Conservation (phyloP, 2,329 filamentous ascomycete genomes). For the Huntiella bhutanensis region DNA sequence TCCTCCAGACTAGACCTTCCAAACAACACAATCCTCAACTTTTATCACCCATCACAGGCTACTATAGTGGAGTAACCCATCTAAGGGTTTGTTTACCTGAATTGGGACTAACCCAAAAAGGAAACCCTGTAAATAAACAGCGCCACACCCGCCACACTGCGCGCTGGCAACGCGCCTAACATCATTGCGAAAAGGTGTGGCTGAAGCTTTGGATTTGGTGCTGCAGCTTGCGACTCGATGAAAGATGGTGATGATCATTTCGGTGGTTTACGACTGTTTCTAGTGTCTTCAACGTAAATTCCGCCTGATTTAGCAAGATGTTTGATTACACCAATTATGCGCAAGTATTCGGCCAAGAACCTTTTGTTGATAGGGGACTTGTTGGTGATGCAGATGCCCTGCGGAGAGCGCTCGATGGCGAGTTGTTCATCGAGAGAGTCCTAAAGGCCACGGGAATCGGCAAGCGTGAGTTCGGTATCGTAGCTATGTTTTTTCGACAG, state of each 20-base stretch:
- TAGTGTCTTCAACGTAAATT: too few relatives aligned
- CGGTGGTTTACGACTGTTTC: too few relatives aligned
- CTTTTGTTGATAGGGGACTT: slow-evolving; percentile 38
- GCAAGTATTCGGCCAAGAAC: slow-evolving; percentile 42
- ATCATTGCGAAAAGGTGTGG: slow-evolving; percentile 1
- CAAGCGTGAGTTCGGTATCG: slow-evolving; percentile 33
- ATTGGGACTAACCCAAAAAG: slow-evolving; percentile 5
- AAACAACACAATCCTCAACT: too few relatives aligned
- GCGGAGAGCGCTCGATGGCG: slow-evolving; percentile 48
- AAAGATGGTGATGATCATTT: too few relatives aligned
- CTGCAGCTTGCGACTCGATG: background rate
- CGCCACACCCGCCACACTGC: slow-evolving; percentile 6
- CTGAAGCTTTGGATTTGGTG: slow-evolving; percentile 5
- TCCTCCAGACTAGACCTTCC: too few relatives aligned
- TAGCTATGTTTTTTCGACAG: too few relatives aligned
- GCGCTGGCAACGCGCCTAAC: background rate
- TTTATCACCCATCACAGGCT: too few relatives aligned
- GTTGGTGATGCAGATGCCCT: slow-evolving; percentile 45
- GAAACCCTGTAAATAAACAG: slow-evolving; percentile 8
- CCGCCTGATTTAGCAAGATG: slow-evolving; percentile 22
- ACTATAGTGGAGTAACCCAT: background rate
- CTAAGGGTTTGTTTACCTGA: slow-evolving; percentile 3
- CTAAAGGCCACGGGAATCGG: slow-evolving; percentile 49
- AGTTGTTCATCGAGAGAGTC: slow-evolving; percentile 64
- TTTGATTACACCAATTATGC: slow-evolving; percentile 49